A percentile compares a stretch with the other conserved stretches of the same genome.
Conservation (phyloP, 2,329 filamentous ascomycete genomes). For the Fusarium sp. region DNA sequence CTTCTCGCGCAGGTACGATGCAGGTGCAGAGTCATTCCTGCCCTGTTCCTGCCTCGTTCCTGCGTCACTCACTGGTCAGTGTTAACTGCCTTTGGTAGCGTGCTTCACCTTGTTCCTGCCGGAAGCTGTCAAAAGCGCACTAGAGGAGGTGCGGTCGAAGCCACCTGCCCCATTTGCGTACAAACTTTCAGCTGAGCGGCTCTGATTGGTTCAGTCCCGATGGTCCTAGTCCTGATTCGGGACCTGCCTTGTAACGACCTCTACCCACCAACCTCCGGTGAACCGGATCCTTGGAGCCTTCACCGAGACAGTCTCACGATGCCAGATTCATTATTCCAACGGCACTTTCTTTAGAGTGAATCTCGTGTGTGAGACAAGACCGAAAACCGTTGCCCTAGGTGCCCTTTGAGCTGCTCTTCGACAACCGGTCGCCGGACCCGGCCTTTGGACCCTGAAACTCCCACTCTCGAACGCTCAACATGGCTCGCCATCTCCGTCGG, state of each 20-base stretch:
- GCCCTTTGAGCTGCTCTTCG: not conserved
- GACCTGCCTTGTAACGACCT: not conserved
- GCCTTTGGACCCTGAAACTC: not conserved
- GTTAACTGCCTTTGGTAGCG: not conserved
- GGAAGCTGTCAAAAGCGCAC: slow-evolving; percentile 30
- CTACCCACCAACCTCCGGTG: slow-evolving; percentile 3
- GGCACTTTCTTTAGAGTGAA: not conserved
- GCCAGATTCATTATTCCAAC: not conserved
- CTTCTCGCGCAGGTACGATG: slow-evolving; percentile 2
- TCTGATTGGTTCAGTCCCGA: slow-evolving; percentile 8
- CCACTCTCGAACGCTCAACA: not conserved
- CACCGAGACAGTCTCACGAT: not conserved
- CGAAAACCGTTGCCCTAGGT: not conserved
- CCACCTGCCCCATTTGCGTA: slow-evolving; percentile 33
- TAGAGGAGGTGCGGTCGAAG: slow-evolving; percentile 9
- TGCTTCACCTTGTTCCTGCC: slow-evolving; percentile 24
- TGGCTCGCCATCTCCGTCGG: not conserved
- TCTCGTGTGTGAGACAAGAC: not conserved
- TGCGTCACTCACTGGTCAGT: not conserved
- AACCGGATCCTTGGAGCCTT: not conserved
- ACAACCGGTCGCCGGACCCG: not conserved
- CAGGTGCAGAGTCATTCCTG: not conserved
- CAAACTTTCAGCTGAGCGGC: not conserved
- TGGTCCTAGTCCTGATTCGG: slow-evolving; percentile 14
- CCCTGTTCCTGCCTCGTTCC: slow-evolving; percentile 10